phyloP scores from a whole-genome alignment of 257 asterid genomes.

The Rhazya stricta region DNA sequence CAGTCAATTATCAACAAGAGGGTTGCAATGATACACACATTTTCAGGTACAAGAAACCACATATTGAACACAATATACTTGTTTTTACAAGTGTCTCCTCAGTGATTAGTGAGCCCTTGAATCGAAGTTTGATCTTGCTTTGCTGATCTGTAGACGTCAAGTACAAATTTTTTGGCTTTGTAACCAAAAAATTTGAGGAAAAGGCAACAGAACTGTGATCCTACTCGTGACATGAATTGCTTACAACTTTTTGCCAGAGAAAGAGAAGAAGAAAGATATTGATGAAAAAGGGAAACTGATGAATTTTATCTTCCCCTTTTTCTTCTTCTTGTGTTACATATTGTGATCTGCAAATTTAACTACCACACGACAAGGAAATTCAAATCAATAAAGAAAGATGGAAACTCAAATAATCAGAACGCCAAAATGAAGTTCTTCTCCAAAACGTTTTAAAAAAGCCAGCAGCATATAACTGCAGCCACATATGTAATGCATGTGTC shows the following conservation, averaged over 20 bases:
- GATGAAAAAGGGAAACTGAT: too few species aligned
- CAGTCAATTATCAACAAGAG: too few species aligned
- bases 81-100: too few species aligned
- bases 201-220: neutral
- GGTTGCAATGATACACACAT: too few species aligned
- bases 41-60: too few species aligned
- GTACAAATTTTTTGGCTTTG: slow-evolving; percentile 1
- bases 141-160: too few species aligned
- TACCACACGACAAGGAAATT: neutral
- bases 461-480: neutral
- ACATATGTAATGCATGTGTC: neutral
- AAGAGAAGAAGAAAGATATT: neutral
- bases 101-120: too few species aligned
- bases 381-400: neutral
- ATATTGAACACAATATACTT: too few species aligned
- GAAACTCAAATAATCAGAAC: neutral
- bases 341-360: neutral
- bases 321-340: neutral
- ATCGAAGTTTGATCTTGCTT: too few species aligned
- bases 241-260: neutral
- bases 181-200: neutral
- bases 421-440: neutral
- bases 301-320: neutral
- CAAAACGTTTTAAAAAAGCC: neutral
- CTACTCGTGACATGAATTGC: neutral